A percentile compares a stretch with the other conserved stretches of the same genome.
Evolutionary conservation across 805 yeast species (phyloP).

Genomic region (Citeromyces matritensis): DNA sequence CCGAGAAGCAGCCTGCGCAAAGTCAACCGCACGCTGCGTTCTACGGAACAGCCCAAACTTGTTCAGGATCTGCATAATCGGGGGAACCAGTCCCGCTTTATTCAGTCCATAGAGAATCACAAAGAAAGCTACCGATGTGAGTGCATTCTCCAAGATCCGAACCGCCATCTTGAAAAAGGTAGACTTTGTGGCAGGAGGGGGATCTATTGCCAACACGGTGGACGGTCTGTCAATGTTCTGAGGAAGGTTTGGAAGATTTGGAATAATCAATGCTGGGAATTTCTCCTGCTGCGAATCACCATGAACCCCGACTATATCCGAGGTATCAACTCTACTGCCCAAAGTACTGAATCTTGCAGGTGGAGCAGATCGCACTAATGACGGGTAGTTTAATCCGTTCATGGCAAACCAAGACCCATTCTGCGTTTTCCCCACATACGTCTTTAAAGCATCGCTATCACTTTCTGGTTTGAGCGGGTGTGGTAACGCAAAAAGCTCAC

Average conservation of each 20-base stretch:
- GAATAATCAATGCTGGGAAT: not conserved
- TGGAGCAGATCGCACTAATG: slow-evolving; percentile 71
- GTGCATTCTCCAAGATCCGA: slow-evolving; percentile 32
- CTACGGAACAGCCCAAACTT: slow-evolving; percentile 16
- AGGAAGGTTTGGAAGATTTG: slow-evolving; percentile 1
- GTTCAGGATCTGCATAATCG: slow-evolving; percentile 13
- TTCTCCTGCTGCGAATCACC: slow-evolving; percentile 1
- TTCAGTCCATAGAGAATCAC: slow-evolving; percentile 20
- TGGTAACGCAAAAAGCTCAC: slow-evolving; percentile 39
- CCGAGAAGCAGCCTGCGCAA: slow-evolving; percentile 6
- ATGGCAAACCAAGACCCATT: slow-evolving; percentile 75
- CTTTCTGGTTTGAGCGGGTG: slow-evolving; percentile 42
- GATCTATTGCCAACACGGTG: slow-evolving; percentile 6
- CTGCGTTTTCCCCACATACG: slow-evolving; percentile 51
- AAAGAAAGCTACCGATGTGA: slow-evolving; percentile 23
- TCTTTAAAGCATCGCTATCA: slow-evolving; percentile 18
- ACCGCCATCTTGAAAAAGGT: slow-evolving; percentile 6
- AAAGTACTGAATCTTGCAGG: slow-evolving; percentile 34
- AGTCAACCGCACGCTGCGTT: slow-evolving; percentile 17
- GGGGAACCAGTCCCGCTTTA: slow-evolving; percentile 18
- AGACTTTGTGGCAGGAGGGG: slow-evolving; percentile 3
- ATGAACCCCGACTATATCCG: slow-evolving; percentile 6
- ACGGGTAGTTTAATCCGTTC: slow-evolving; percentile 65
- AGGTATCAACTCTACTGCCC: slow-evolving; percentile 1
- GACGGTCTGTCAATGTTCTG: not conserved